Evolutionary conservation across 495 filamentous ascomycete species (phyloP).

Genomic region (Pyronema omphalodes): DNA sequence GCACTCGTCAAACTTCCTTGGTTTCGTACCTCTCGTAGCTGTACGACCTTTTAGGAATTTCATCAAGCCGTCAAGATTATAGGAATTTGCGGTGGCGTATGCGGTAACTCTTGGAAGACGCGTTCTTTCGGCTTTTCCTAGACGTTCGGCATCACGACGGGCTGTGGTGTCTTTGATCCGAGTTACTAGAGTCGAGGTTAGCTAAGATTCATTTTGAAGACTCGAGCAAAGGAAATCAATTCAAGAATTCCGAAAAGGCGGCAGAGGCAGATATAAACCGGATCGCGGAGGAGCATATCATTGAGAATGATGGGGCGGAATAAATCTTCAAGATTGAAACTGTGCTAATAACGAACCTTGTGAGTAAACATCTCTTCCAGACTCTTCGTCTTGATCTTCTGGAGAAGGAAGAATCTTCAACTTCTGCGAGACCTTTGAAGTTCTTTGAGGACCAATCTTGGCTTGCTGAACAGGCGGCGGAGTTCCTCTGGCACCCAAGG

Average conservation of each 20-base stretch:
- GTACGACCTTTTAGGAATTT: slow-evolving; percentile 69
- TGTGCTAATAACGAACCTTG: slow-evolving; percentile 34
- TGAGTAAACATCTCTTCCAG: slow-evolving; percentile 86
- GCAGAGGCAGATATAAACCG: too few species aligned
- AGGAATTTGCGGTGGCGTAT: slow-evolving; percentile 83
- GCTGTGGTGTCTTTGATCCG: slow-evolving; percentile 94
- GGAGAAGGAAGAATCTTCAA: slow-evolving; percentile 86
- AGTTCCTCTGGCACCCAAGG: too few species aligned
- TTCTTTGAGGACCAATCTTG: slow-evolving; percentile 89
- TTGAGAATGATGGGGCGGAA: too few species aligned
- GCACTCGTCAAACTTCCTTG: slow-evolving; percentile 90
- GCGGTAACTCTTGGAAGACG: slow-evolving; percentile 79
- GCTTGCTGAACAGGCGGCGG: slow-evolving; percentile 13
- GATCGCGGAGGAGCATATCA: too few species aligned
- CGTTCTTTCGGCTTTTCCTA: slow-evolving; percentile 85
- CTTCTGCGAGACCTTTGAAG: slow-evolving; percentile 88
- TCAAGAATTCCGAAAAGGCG: too few species aligned
- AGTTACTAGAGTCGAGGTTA: slow-evolving; percentile 30
- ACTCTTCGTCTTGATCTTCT: slow-evolving; percentile 70
- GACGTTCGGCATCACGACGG: slow-evolving; percentile 71
- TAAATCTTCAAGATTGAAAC: too few species aligned
- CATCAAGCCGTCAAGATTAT: slow-evolving; percentile 73
- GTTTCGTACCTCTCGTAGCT: slow-evolving; percentile 54
- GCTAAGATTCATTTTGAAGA: background rate
- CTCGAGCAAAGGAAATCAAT: background rate